A percentile compares a stretch with the other conserved stretches of the same genome.
phyloP scores from a whole-genome alignment of 306 rosid genomes.

The Glycyrrhiza uralensis region DNA sequence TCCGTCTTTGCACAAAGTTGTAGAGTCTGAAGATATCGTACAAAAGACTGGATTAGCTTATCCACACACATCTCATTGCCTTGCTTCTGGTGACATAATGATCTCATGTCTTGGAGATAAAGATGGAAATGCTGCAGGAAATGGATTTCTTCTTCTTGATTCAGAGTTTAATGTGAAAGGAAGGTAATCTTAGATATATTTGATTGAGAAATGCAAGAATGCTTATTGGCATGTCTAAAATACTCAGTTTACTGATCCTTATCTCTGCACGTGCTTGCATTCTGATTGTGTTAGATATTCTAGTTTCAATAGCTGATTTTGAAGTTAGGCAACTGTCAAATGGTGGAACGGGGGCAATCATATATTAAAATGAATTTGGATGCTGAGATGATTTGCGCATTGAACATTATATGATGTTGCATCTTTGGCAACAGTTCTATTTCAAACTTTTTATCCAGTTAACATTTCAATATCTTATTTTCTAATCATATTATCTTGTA shows the following conservation, averaged over 20 bases:
- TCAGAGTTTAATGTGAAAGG: constrained; percentile 92
- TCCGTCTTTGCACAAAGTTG: constrained; percentile 83
- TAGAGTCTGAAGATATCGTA: constrained; percentile 58
- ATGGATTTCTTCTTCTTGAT: constrained; percentile 95
- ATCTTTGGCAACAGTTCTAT: background rate
- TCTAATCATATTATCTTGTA: constrained; percentile 7
- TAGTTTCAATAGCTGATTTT: background rate
- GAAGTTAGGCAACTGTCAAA: background rate
- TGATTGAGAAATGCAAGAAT: constrained; percentile 8
- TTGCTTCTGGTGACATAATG: constrained; percentile 94
- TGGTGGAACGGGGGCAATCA: background rate
- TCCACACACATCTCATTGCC: constrained; percentile 96
- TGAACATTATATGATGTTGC: background rate
- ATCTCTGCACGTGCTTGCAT: background rate
- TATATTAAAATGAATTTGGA: background rate
- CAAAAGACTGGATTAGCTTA: constrained; percentile 85
- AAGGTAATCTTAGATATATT: constrained; percentile 47
- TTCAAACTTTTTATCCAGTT: background rate
- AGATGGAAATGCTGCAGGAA: constrained; percentile 86
- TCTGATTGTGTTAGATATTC: background rate
- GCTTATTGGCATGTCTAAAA: background rate
- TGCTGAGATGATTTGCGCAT: background rate
- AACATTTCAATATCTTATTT: background rate
- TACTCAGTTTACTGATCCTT: background rate
- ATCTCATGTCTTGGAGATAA: constrained; percentile 86